phyloP scores from a whole-genome alignment of 2,329 filamentous ascomycete genomes.

The Fusarium sp. region DNA sequence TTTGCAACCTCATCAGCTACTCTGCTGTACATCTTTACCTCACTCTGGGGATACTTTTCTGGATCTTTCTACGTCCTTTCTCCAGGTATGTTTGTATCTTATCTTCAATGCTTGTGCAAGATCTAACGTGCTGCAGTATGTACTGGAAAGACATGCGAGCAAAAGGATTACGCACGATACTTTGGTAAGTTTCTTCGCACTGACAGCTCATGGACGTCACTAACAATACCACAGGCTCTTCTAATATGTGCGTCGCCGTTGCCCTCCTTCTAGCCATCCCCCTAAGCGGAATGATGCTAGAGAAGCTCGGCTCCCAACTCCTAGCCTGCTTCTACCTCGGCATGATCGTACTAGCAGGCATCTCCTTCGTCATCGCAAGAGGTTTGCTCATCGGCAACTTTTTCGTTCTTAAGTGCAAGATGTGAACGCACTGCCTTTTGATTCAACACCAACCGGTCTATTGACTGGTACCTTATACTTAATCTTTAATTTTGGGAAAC shows the following conservation, averaged over 20 bases:
- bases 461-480: neutral
- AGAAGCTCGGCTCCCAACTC: constrained; percentile 52
- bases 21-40: constrained; percentile 54
- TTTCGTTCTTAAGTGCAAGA: constrained; percentile 5
- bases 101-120: neutral
- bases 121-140: constrained; percentile 46
- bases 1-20: constrained; percentile 50
- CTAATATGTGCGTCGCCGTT: constrained; percentile 56
- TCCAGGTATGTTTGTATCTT: constrained; percentile 19
- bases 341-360: constrained; percentile 48
- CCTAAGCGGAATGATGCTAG: constrained; percentile 54
- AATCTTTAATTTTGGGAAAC: neutral
- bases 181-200: constrained; percentile 34
- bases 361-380: constrained; percentile 39
- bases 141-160: constrained; percentile 54
- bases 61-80: constrained; percentile 56
- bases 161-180: constrained; percentile 55
- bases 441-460: neutral
- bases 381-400: constrained; percentile 14
- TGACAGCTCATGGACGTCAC: constrained; percentile 7
- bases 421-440: constrained; percentile 2
- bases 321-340: constrained; percentile 56
- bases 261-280: constrained; percentile 55
- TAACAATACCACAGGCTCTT: constrained; percentile 47
- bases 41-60: constrained; percentile 57